Base-by-base conservation (phyloP, 1,284 basidiomycete species). In the Irpex rosettiformis region DNA sequence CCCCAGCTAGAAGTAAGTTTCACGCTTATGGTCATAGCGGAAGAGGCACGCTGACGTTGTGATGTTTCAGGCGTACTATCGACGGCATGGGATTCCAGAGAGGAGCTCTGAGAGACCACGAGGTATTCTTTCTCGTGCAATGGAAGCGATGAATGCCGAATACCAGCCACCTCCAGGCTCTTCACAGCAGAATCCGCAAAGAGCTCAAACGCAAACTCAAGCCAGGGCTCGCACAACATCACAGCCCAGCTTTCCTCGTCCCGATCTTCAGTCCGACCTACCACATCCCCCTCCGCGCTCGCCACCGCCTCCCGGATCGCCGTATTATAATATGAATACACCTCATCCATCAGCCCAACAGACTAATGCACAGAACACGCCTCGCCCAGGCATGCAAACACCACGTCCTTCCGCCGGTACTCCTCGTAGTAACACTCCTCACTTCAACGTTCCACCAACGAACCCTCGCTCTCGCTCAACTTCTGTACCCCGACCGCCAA, bases 1-100 rank as follows among this genome's bases (percentile, higher is more conserved):
- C 70, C 69, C 4, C 72, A 67, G 3, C 79, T 85, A 55, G 86
- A 89, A 76, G 84, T 83, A 47, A 24, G 70, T 69, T 21, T 16
- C 33, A 29, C 8, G 61, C 55, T 59, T 63, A 51, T 25, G 7
- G 10, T 11, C 16, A 8, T 11, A 22, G 7, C 47, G 49, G 11
- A 45, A 53, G 49, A 24, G 18, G 52, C 25, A 52, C 55, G 13
- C 7, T 43, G 40, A 54, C 43, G 45, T 51, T 57, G 22, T 16
- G 28, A 13, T 58, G 24, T 58, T 45, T n/a, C 59, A 82, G 77
- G 71, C 70, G 4, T 75, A 75, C 64, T 91, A 90, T 68, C 79
- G 89, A 63, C 80, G 76, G 56, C 71, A 88, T 65, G 86, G 85
- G 2, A 82, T 91, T 0, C 89, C 89, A 1, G 78, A 78, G 48